phyloP scores from a whole-genome alignment of 2,329 filamentous ascomycete genomes.

The Exophiala sp. region DNA sequence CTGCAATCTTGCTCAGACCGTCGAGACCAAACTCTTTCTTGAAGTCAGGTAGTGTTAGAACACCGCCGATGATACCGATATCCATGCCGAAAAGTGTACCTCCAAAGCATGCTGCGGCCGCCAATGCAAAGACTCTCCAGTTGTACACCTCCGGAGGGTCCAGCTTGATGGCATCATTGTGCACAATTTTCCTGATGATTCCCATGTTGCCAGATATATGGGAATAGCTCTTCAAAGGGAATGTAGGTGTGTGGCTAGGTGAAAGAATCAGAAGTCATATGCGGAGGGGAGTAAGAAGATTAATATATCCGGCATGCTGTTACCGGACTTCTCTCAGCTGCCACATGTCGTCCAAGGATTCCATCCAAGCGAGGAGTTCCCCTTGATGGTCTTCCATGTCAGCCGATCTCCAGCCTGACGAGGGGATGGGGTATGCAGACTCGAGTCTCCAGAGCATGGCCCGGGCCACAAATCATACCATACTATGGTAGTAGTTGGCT shows the following conservation, averaged over 20 bases:
- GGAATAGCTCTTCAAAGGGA: background rate
- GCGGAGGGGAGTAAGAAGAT: background rate
- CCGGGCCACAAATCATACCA: background rate
- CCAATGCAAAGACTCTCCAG: constrained; percentile 64
- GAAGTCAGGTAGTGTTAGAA: constrained; percentile 59
- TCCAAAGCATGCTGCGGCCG: constrained; percentile 64
- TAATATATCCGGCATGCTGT: constrained; percentile 3
- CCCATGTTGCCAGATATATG: constrained; percentile 3
- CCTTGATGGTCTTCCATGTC: background rate
- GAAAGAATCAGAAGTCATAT: background rate
- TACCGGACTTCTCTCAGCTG: constrained; percentile 1
- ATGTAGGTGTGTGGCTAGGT: background rate
- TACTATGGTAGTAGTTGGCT: too few relatives aligned
- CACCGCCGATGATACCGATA: constrained; percentile 66
- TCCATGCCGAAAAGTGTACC: constrained; percentile 66
- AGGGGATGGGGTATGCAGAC: constrained; percentile 1
- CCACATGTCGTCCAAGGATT: constrained; percentile 13
- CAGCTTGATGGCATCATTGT: constrained; percentile 67
- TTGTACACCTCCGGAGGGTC: constrained; percentile 68
- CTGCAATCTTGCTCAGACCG: constrained; percentile 38
- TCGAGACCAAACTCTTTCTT: constrained; percentile 54
- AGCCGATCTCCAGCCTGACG: constrained; percentile 13
- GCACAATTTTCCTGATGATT: constrained; percentile 56
- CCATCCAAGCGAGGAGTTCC: background rate
- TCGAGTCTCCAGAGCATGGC: background rate